Percentiles rank a stretch among this genome's conserved stretches.
Conservation (phyloP, 148 eudicot species). For the Euryodendron excelsum region DNA sequence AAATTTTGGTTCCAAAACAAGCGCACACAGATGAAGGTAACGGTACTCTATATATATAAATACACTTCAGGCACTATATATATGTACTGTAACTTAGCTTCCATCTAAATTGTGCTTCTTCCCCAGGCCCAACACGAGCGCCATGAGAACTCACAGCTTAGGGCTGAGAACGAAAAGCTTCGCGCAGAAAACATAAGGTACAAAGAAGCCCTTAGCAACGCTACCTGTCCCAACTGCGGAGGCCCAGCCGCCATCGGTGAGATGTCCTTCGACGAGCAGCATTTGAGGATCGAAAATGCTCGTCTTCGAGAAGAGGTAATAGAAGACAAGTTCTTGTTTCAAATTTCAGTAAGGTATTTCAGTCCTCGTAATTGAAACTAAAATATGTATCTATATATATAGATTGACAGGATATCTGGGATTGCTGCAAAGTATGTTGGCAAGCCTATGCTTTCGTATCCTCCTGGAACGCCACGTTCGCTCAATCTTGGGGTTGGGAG, state of each 20-base stretch:
- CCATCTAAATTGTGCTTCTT: neutral
- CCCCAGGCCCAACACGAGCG: slow-evolving; percentile 84
- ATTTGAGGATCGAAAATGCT: slow-evolving; percentile 81
- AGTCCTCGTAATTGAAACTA: neutral
- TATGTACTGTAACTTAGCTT: neutral
- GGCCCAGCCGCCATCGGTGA: slow-evolving; percentile 90
- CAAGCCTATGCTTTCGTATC: slow-evolving; percentile 70
- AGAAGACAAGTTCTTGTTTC: too few relatives aligned
- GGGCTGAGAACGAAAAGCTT: slow-evolving; percentile 86
- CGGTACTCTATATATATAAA: neutral
- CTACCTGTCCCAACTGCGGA: slow-evolving; percentile 87
- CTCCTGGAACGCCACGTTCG: slow-evolving; percentile 54
- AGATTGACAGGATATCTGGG: slow-evolving; percentile 94
- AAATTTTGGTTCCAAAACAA: slow-evolving; percentile 99
- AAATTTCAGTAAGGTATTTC: neutral
- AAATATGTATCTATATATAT: slow-evolving; percentile 12
- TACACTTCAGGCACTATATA: too few relatives aligned
- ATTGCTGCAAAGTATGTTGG: slow-evolving; percentile 97
- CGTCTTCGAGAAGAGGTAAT: slow-evolving; percentile 90
- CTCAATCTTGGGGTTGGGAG: slow-evolving; percentile 67
- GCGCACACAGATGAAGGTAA: slow-evolving; percentile 99
- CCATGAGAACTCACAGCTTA: slow-evolving; percentile 72
- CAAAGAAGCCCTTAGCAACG: slow-evolving; percentile 85
- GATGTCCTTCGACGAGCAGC: slow-evolving; percentile 97
- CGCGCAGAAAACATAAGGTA: slow-evolving; percentile 84